Evolutionary conservation across 2,329 filamentous ascomycete species (phyloP).

Genomic region (Fusarium nanum): DNA sequence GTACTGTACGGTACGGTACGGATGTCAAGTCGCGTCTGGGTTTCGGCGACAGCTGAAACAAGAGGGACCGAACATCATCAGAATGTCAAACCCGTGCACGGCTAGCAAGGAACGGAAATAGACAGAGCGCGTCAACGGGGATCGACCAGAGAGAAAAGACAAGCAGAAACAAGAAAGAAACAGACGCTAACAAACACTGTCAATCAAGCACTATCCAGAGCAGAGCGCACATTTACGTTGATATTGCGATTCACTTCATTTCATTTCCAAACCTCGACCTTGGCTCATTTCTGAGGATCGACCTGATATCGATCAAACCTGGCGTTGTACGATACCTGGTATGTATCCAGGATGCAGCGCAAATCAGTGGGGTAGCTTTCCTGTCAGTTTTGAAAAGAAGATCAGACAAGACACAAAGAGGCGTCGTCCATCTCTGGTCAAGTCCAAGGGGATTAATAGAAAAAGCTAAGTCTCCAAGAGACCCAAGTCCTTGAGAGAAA

Average conservation of each 20-base stretch:
- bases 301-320: slow-evolving; percentile 22
- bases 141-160: not conserved
- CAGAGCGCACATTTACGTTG: not conserved
- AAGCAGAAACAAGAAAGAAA: not conserved
- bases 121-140: slow-evolving; percentile 6
- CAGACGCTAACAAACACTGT: not conserved
- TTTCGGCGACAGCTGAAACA: slow-evolving; percentile 38
- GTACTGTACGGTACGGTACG: not conserved
- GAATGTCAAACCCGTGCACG: slow-evolving; percentile 30
- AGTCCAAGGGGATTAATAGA: slow-evolving; percentile 10
- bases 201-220: not conserved
- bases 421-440: not conserved
- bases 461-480: not conserved
- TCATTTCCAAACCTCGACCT: slow-evolving; percentile 18
- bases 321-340: slow-evolving; percentile 6
- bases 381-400: slow-evolving; percentile 1
- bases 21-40: slow-evolving; percentile 31
- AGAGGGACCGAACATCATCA: slow-evolving; percentile 29
- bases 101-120: slow-evolving; percentile 23
- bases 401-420: slow-evolving; percentile 4
- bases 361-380: slow-evolving; percentile 30
- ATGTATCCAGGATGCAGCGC: slow-evolving; percentile 23
- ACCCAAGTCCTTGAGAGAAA: not conserved
- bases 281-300: slow-evolving; percentile 2
- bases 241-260: not conserved